phyloP scores from a whole-genome alignment of 371 early-diverging fungal genomes.

The Encephalitozoon cuniculi region DNA sequence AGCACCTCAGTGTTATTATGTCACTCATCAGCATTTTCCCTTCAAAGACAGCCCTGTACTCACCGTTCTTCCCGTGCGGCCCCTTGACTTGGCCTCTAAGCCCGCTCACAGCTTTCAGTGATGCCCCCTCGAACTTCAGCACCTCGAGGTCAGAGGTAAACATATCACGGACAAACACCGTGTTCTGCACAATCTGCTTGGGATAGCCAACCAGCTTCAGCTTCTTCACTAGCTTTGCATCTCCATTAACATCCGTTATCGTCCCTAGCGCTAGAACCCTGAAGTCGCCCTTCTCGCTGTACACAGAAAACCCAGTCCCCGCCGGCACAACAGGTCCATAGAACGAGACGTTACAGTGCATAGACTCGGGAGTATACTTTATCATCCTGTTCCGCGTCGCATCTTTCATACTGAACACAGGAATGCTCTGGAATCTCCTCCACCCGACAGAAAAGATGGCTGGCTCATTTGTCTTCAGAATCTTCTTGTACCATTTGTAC shows the following conservation, averaged over 20 bases:
- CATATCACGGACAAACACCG: conserved; percentile 97
- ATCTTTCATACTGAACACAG: conserved; percentile 75
- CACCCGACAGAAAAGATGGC: conserved; percentile 90
- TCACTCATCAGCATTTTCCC: conserved; percentile 85
- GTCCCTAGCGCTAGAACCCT: conserved; percentile 83
- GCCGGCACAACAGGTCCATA: conserved; percentile 69
- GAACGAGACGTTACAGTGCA: conserved; percentile 49
- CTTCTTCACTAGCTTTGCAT: conserved; percentile 86
- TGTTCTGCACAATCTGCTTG: conserved; percentile 86
- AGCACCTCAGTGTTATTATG: conserved; percentile 87
- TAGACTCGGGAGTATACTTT: conserved; percentile 70
- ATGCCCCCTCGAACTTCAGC: conserved; percentile 90
- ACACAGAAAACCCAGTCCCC: conserved; percentile 84
- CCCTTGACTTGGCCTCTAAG: conserved; percentile 96
- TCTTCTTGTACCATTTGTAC: conserved; percentile 89
- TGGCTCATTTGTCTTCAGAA: conserved; percentile 89
- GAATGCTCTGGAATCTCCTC: conserved; percentile 89
- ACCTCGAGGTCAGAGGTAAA: conserved; percentile 92
- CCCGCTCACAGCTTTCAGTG: conserved; percentile 84
- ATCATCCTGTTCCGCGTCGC: conserved; percentile 80
- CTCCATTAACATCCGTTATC: conserved; percentile 77
- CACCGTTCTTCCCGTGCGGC: conserved; percentile 69
- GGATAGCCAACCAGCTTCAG: conserved; percentile 86
- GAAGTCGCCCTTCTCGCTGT: conserved; percentile 71
- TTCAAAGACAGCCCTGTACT: conserved; percentile 95